Percentiles rank a stretch among this genome's conserved stretches.
Conservation (phyloP, 2,329 filamentous ascomycete genomes). For the Venturia asperata region DNA sequence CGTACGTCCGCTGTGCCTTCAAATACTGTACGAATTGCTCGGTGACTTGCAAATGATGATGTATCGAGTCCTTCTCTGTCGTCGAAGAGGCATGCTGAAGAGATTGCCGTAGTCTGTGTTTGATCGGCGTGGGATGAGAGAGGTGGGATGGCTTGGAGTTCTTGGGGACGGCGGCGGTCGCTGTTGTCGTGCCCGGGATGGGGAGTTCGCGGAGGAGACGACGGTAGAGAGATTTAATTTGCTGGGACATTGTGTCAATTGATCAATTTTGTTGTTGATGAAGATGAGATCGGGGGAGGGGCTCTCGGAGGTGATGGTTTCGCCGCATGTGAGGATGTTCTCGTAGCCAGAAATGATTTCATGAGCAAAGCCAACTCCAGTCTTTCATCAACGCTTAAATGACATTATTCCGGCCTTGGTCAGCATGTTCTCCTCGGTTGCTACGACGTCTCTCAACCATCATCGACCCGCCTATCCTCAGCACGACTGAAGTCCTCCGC, state of each 20-base stretch:
- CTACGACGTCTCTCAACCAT: not conserved
- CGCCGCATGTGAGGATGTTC: slow-evolving; percentile 1
- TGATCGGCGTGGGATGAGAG: slow-evolving; percentile 57
- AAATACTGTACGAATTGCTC: slow-evolving; percentile 76
- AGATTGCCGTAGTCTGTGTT: slow-evolving; percentile 58
- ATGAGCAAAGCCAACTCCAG: too few species aligned
- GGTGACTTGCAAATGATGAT: slow-evolving; percentile 42
- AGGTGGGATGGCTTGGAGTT: slow-evolving; percentile 33
- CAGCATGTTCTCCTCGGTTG: not conserved
- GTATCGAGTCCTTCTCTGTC: slow-evolving; percentile 7
- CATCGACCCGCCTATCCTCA: not conserved
- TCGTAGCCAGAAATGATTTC: not conserved
- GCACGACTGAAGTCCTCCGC: not conserved
- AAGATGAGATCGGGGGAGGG: slow-evolving; percentile 30
- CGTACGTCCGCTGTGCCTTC: slow-evolving; percentile 77
- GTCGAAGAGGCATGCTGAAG: slow-evolving; percentile 40
- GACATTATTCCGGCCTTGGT: not conserved
- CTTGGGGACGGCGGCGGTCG: slow-evolving; percentile 44
- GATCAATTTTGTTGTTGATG: not conserved
- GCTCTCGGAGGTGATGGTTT: slow-evolving; percentile 3
- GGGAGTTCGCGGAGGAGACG: slow-evolving; percentile 84
- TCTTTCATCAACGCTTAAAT: too few species aligned
- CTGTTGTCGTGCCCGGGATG: slow-evolving; percentile 40
- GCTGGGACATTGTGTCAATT: slow-evolving; percentile 16
- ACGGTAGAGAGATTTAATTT: slow-evolving; percentile 74